phyloP scores from a whole-genome alignment of 2,329 filamentous ascomycete species.

The Cercospora brassicicola region DNA sequence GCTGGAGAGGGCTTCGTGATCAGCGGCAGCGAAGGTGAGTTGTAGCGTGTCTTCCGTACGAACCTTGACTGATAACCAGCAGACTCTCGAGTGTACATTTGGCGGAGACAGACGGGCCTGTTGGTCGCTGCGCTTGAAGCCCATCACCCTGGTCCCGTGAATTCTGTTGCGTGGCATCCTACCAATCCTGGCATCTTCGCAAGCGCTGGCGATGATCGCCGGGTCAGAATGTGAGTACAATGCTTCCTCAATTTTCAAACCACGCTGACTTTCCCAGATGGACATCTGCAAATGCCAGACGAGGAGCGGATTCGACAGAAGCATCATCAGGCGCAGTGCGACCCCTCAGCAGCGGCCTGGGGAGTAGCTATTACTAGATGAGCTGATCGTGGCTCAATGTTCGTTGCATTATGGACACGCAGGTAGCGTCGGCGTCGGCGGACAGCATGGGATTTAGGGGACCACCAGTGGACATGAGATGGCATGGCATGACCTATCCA shows the following conservation, averaged over 20 bases:
- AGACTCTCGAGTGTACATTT: slow-evolving; percentile 77
- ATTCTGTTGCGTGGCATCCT: slow-evolving; percentile 87
- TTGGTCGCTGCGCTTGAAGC: slow-evolving; percentile 74
- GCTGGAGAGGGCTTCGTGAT: slow-evolving; percentile 89
- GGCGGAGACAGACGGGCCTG: slow-evolving; percentile 80
- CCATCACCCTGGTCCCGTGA: slow-evolving; percentile 74
- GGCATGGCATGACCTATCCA: slow-evolving; percentile 2
- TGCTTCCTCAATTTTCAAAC: not conserved
- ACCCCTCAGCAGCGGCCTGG: slow-evolving; percentile 8
- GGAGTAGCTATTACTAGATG: slow-evolving; percentile 14
- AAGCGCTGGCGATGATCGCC: slow-evolving; percentile 83
- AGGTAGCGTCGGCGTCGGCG: slow-evolving; percentile 10
- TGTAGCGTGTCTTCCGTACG: not conserved
- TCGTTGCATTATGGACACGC: not conserved
- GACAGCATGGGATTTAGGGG: slow-evolving; percentile 10
- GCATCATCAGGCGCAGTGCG: slow-evolving; percentile 11
- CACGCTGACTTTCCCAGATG: slow-evolving; percentile 22
- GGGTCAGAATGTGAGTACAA: slow-evolving; percentile 75
- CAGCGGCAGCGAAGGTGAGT: slow-evolving; percentile 80
- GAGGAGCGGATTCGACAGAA: slow-evolving; percentile 13
- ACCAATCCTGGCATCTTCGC: slow-evolving; percentile 80
- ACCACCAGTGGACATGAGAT: not conserved
- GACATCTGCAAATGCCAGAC: slow-evolving; percentile 20
- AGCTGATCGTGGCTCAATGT: slow-evolving; percentile 2
- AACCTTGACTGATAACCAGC: not conserved